A percentile compares a stretch with the other conserved stretches of the same genome.
These are phyloP conservation scores for Eucalyptus grandis DNA, from an alignment of 345 rosid genomes.

Conservation along the genomic window DNA sequence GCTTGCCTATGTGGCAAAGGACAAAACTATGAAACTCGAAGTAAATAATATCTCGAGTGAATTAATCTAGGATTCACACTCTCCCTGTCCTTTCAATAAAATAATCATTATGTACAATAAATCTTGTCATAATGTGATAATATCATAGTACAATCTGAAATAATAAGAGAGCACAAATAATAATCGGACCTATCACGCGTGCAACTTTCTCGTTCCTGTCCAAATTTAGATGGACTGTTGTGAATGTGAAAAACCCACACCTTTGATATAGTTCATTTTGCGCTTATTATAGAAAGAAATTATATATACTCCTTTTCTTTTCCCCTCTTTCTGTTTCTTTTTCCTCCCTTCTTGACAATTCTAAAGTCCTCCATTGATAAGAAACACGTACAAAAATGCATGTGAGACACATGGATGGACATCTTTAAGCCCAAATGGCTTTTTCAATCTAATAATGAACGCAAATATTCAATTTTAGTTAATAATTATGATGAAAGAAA, in stretches of 20 bases:
- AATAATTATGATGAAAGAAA: background rate
- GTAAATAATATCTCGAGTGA: too few relatives aligned
- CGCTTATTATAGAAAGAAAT: background rate
- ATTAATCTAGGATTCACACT: too few relatives aligned
- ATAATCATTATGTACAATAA: background rate
- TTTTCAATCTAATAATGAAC: background rate
- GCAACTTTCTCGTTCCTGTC: background rate
- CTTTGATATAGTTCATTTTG: background rate
- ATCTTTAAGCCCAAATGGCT: background rate
- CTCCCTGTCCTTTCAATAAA: background rate
- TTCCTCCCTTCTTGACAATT: background rate
- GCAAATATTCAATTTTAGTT: background rate
- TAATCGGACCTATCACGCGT: background rate
- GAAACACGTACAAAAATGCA: background rate
- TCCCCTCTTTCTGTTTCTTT: background rate
- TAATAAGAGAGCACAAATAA: background rate
- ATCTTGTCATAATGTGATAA: background rate
- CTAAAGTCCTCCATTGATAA: background rate
- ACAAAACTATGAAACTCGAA: too few relatives aligned
- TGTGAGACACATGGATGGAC: background rate
- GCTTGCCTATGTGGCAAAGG: too few relatives aligned
- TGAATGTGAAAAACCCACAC: background rate
- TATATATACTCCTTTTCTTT: background rate
- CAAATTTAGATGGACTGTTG: background rate
- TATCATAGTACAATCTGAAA: background rate